phyloP scores from a whole-genome alignment of 257 asterid species.

The Lycium barbarum region DNA sequence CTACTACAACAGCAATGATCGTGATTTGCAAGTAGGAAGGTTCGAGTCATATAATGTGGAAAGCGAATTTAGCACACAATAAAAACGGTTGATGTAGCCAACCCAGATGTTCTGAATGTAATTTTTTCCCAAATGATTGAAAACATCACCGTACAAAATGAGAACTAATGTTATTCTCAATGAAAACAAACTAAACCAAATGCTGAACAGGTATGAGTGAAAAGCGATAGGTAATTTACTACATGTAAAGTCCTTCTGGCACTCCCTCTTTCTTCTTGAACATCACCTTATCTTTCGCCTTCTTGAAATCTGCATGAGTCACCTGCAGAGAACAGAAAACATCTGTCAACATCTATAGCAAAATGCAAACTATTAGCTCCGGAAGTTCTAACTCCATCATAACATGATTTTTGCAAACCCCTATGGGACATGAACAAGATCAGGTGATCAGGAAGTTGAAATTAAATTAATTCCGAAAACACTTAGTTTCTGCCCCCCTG shows the following conservation, averaged over 20 bases:
- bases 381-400: background rate
- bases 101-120: background rate
- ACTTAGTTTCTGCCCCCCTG: background rate
- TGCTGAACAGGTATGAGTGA: background rate
- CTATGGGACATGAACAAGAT: background rate
- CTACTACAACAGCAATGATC: background rate
- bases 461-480: background rate
- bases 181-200: background rate
- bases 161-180: background rate
- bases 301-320: slow-evolving; percentile 56
- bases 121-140: background rate
- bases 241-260: slow-evolving; percentile 64
- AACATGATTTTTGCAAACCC: background rate
- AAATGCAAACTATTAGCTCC: background rate
- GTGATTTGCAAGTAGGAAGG: background rate
- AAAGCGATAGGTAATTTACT: background rate
- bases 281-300: slow-evolving; percentile 66
- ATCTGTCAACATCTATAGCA: background rate
- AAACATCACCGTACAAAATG: slow-evolving; percentile 24
- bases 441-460: background rate
- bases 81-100: background rate
- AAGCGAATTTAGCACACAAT: background rate
- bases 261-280: slow-evolving; percentile 66
- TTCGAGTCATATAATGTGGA: background rate
- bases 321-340: slow-evolving; percentile 35